Evolutionary conservation across 371 early-diverging fungal species (phyloP).

Genomic region (Rhizopus sp.): DNA sequence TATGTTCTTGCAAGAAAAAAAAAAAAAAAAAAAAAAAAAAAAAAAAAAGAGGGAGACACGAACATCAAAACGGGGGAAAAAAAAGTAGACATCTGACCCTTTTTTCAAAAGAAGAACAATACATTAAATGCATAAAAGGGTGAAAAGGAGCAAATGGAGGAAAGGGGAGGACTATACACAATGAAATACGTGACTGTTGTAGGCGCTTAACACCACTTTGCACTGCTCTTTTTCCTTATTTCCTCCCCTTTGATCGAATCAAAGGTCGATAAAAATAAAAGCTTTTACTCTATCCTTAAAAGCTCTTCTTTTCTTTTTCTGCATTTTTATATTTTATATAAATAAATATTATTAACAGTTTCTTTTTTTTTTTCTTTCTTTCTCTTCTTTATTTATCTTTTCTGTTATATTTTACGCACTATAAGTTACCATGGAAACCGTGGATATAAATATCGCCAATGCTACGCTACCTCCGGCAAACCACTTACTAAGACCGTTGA

Average conservation of each 20-base stretch:
- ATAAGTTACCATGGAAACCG: constrained; percentile 3
- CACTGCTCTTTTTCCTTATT: neutral
- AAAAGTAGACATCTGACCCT: too few species aligned
- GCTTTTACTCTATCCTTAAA: neutral
- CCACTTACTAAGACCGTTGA: constrained; percentile 10
- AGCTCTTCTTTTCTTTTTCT: neutral
- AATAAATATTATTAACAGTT: neutral
- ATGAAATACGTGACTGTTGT: neutral
- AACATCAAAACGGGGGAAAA: neutral
- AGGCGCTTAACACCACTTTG: neutral
- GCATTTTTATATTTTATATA: neutral
- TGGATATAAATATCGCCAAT: constrained; percentile 2
- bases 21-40: too few species aligned
- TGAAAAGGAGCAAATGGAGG: neutral
- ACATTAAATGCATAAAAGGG: constrained; percentile 1
- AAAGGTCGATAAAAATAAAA: neutral
- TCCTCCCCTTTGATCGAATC: neutral
- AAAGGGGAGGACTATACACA: neutral
- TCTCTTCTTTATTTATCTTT: constrained; percentile 4
- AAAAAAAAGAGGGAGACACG: too few species aligned
- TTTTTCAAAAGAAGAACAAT: neutral
- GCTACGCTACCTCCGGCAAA: constrained; percentile 26
- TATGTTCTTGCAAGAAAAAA: too few species aligned
- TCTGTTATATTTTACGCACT: constrained; percentile 7
- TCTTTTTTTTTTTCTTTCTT: constrained; percentile 13